A percentile compares a stretch with the other conserved stretches of the same genome.
Evolutionary conservation across 495 filamentous ascomycete species (phyloP).

Genomic region (Polyplosphaeria fusca): DNA sequence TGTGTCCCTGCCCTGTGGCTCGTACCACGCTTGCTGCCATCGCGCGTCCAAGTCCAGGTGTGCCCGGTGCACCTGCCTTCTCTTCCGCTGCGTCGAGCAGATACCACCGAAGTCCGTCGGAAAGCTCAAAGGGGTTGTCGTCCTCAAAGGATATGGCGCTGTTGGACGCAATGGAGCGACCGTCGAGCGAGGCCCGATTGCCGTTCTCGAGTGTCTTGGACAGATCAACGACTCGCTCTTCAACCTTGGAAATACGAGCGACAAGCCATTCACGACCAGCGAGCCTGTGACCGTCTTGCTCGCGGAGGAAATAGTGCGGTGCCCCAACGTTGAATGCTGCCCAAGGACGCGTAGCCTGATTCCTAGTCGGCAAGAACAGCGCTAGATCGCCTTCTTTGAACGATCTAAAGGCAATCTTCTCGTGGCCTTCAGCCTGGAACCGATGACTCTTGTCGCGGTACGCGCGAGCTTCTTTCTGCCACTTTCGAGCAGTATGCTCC

Average conservation of each 20-base stretch:
- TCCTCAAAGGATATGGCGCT: conserved; percentile 63
- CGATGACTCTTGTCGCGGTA: conserved; percentile 86
- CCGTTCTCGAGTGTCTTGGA: conserved; percentile 63
- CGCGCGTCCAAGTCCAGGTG: conserved; percentile 80
- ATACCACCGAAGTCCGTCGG: conserved; percentile 94
- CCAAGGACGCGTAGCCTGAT: conserved; percentile 92
- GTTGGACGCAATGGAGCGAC: conserved; percentile 41
- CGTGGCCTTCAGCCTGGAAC: conserved; percentile 82
- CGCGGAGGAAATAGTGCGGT: conserved; percentile 93
- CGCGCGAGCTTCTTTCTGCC: conserved; percentile 77
- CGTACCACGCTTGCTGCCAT: conserved; percentile 79
- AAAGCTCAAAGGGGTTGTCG: conserved; percentile 96
- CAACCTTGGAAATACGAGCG: conserved; percentile 85
- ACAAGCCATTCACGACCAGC: conserved; percentile 85
- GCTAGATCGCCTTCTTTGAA: conserved; percentile 98
- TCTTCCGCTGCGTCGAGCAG: conserved; percentile 90
- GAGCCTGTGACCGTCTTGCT: conserved; percentile 85
- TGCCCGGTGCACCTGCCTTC: conserved; percentile 89
- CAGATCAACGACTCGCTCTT: conserved; percentile 90
- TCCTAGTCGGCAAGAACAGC: conserved; percentile 89
- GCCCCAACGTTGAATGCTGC: conserved; percentile 97
- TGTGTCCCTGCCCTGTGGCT: conserved; percentile 77
- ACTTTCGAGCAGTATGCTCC: conserved; percentile 83
- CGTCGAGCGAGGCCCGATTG: conserved; percentile 52
- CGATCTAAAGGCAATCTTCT: conserved; percentile 93